Base-by-base conservation (phyloP, 2,329 filamentous ascomycete species). In the Aspergillus sp. region DNA sequence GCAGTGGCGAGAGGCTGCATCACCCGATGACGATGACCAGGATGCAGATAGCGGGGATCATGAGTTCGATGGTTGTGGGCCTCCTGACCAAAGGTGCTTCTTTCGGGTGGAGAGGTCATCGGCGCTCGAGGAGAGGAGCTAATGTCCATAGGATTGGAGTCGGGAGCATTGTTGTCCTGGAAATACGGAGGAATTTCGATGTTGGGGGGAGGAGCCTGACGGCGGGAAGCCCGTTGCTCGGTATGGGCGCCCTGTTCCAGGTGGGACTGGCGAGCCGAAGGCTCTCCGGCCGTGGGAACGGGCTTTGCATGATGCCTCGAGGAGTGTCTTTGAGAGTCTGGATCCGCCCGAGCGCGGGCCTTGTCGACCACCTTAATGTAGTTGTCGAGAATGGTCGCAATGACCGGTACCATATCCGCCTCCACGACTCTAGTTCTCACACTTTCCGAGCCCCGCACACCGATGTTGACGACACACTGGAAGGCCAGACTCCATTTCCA, bases 401-500 rank as follows among this genome's bases (percentile, higher is more conserved):
- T 97, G 64, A 99, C 94, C 2, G 94, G 94, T 3, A 99, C 94
- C 89, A 99, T 97, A 73, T 99, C 94, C 58, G 94, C 94, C 76
- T 99, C 94, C 48, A 99, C 94, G 2, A 99, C 93, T 60, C 94
- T 84, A 53, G 94, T 97, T 63, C 94, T 85, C 54, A 99, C 94
- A 61, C 85, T 87, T 76, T 99, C 94, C 11, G 94, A 97, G 55
- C 94, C 94, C 62, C 94, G 85, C 55, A 99, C 93, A 52, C 94
- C 94, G 68, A 99, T 97, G 73, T 99, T 99, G 70, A 99, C 94
- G 59, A 97, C 92, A 72, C 94, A 99, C 75, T 97, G 94, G 73
- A 99, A 99, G 49, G 94, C 94, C 58, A 99, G 82, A 69, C 97
- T 99, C 94, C 94, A 99, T 76, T 97, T 97, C 94, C 94, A 99